Evolutionary conservation across 2,329 filamentous ascomycete genomes (phyloP).

Genomic region (Coleophoma crateriformis): DNA sequence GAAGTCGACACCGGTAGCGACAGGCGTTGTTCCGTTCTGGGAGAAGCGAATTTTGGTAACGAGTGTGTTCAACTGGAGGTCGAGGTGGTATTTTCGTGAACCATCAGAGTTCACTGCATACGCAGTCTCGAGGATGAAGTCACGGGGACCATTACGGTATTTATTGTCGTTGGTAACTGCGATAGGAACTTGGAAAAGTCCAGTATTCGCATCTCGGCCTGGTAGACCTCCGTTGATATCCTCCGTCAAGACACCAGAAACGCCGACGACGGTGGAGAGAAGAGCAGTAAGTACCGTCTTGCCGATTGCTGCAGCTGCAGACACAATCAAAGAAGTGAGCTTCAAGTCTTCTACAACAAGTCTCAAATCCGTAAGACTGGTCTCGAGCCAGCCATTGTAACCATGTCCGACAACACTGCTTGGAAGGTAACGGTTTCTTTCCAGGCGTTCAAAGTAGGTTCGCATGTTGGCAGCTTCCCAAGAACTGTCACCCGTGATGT

Average conservation of each 20-base stretch:
- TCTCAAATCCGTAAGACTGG: slow-evolving; percentile 1
- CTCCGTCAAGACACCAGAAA: slow-evolving; percentile 5
- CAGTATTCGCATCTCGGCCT: slow-evolving; percentile 7
- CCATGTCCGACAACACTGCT: slow-evolving; percentile 6
- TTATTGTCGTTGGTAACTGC: slow-evolving; percentile 5
- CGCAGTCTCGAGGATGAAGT: slow-evolving; percentile 14
- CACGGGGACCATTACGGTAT: slow-evolving; percentile 10
- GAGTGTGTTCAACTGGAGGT: slow-evolving; percentile 16
- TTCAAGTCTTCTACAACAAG: slow-evolving; percentile 2
- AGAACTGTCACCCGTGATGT: slow-evolving; percentile 15
- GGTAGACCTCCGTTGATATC: slow-evolving; percentile 11
- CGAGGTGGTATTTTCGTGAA: slow-evolving; percentile 14
- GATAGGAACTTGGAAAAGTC: slow-evolving; percentile 12
- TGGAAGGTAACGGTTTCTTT: slow-evolving; percentile 6
- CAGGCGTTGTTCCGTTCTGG: slow-evolving; percentile 13
- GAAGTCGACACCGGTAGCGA: slow-evolving; percentile 35
- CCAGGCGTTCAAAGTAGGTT: slow-evolving; percentile 6
- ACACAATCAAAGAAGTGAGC: slow-evolving; percentile 4
- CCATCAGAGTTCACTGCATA: slow-evolving; percentile 12
- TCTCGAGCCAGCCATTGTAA: slow-evolving; percentile 19
- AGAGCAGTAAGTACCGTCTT: background rate
- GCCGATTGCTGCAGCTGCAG: slow-evolving; percentile 5
- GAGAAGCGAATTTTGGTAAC: slow-evolving; percentile 35
- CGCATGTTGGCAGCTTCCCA: slow-evolving; percentile 7
- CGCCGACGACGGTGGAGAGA: slow-evolving; percentile 2